phyloP scores from a whole-genome alignment of 1,284 basidiomycete genomes.

The Trichosporon sp. region DNA sequence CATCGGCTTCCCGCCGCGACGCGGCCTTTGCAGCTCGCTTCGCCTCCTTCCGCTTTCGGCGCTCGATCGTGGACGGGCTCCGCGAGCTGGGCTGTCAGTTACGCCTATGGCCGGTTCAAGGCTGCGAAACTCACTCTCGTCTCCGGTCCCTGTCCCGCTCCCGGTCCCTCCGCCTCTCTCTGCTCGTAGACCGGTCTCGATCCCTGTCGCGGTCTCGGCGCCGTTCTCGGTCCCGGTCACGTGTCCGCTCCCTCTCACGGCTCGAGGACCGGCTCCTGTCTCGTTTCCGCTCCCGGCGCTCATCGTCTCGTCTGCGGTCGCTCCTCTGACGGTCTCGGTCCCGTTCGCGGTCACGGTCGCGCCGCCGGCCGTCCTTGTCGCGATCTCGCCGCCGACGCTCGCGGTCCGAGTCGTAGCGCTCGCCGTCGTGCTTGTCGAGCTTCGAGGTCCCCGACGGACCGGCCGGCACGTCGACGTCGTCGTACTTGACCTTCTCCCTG shows the following conservation, averaged over 20 bases:
- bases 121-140: constrained; percentile 31
- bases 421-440: background rate
- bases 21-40: constrained; percentile 73
- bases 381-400: background rate
- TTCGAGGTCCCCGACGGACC: background rate
- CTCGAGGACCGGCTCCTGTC: constrained; percentile 6
- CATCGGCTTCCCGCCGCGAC: constrained; percentile 71
- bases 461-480: background rate
- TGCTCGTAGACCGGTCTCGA: constrained; percentile 14
- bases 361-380: constrained; percentile 1
- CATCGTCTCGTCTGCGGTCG: constrained; percentile 8
- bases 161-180: constrained; percentile 20
- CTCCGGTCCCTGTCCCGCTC: constrained; percentile 39
- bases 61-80: constrained; percentile 36
- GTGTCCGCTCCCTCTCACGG: constrained; percentile 13
- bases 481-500: background rate
- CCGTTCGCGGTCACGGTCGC: constrained; percentile 12
- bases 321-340: constrained; percentile 15
- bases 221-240: constrained; percentile 18
- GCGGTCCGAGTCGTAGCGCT: background rate
- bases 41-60: constrained; percentile 62
- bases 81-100: constrained; percentile 35
- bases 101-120: background rate
- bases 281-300: constrained; percentile 8
- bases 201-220: constrained; percentile 25